Conservation (phyloP, 192 early-diverging fungal genomes). For the Diversispora epigaea region DNA sequence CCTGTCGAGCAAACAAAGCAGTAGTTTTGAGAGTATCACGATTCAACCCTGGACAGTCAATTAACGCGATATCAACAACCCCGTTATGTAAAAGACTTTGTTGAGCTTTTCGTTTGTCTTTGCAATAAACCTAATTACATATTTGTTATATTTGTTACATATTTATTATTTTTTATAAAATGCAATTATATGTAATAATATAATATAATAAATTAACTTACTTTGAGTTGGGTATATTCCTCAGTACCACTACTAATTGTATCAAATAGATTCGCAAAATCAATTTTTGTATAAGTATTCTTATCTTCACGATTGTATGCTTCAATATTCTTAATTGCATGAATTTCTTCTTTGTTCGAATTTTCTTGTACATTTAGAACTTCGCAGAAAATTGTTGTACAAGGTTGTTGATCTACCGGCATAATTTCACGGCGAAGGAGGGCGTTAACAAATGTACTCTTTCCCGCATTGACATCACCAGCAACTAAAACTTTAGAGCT, state of each 20-base stretch:
- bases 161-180: background rate
- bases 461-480: conserved; percentile 97
- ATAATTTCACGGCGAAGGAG: conserved; percentile 86
- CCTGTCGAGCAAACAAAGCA: conserved; percentile 93
- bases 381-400: conserved; percentile 94
- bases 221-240: conserved; percentile 85
- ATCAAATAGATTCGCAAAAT: conserved; percentile 70
- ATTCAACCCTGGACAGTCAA: conserved; percentile 98
- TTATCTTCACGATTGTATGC: conserved; percentile 71
- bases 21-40: conserved; percentile 98
- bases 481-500: conserved; percentile 94
- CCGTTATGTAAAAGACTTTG: conserved; percentile 91
- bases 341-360: conserved; percentile 86
- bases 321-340: conserved; percentile 74
- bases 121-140: conserved; percentile 58
- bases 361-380: conserved; percentile 93
- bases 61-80: conserved; percentile 92
- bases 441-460: conserved; percentile 96
- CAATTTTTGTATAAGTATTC: conserved; percentile 67
- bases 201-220: conserved; percentile 35
- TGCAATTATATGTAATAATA: background rate
- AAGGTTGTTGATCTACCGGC: conserved; percentile 97
- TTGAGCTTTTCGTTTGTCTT: conserved; percentile 61
- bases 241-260: conserved; percentile 81
- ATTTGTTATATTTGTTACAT: background rate